These are phyloP conservation scores for Glycine latifolia DNA, from an alignment of 306 rosid genomes.

Conservation along the genomic window DNA sequence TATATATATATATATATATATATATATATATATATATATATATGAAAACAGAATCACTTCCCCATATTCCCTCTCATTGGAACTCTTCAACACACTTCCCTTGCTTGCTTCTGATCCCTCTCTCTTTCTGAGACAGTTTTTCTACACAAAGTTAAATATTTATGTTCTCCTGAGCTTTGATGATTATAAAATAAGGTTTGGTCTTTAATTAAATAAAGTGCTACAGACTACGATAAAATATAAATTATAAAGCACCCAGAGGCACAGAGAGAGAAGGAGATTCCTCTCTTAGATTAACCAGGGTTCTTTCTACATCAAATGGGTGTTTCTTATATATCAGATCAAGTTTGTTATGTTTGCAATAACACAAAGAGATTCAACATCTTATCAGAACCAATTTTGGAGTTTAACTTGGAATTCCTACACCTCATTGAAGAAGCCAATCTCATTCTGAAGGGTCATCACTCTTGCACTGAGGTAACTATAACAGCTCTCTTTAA, in stretches of 20 bases:
- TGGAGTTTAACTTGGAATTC: slow-evolving; percentile 28
- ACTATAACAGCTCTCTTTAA: slow-evolving; percentile 20
- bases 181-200: slow-evolving; percentile 22
- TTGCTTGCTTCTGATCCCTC: not conserved
- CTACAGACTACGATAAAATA: slow-evolving; percentile 51
- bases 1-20: too few species aligned
- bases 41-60: slow-evolving; percentile 46
- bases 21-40: too few species aligned
- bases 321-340: slow-evolving; percentile 45
- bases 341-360: slow-evolving; percentile 43
- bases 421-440: not conserved
- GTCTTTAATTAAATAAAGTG: slow-evolving; percentile 45
- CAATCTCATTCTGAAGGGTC: slow-evolving; percentile 17
- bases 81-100: slow-evolving; percentile 59
- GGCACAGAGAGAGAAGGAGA: slow-evolving; percentile 52
- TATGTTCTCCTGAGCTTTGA: slow-evolving; percentile 15
- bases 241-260: slow-evolving; percentile 41
- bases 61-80: slow-evolving; percentile 74
- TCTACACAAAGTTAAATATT: slow-evolving; percentile 20
- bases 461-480: slow-evolving; percentile 37
- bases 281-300: slow-evolving; percentile 42
- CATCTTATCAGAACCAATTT: slow-evolving; percentile 33
- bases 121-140: slow-evolving; percentile 37
- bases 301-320: slow-evolving; percentile 18
- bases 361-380: slow-evolving; percentile 28